Evolutionary conservation across 345 rosid genomes (phyloP), one percentile per base, ranked within the genome.

Genomic region (Erucastrum elatum): DNA sequence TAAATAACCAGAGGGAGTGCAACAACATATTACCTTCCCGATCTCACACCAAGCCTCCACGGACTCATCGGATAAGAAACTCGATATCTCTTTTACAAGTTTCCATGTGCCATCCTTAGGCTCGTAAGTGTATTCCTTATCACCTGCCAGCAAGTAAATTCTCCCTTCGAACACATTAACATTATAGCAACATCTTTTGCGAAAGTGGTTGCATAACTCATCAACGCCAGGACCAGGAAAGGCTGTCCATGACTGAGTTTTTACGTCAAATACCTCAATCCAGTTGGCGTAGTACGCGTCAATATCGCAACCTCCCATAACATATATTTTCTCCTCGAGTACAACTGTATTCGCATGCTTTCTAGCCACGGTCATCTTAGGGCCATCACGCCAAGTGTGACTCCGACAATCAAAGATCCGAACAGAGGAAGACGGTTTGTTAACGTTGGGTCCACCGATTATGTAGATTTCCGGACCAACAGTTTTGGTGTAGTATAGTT

Each of bases 341-440:
- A 29, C 13, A 61, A 61, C 35, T 2, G 8, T 29, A 0, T 2
- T 0, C 7, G 65, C 35, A 11, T 61, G 0, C 5, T 33, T 4
- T 5, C 67, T 8, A n/a, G 67, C 67, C 29, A 89, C 75, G 1
- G 70, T 84, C 95, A 90, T 90, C 56, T 21, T 75, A 10, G 94
- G 87, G 27, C 74, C 83, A 15, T 77, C 53, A 66, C 82, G 81
- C 96, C 94, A 92, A 4, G 76, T 75, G 87, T 87, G 83, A 69
- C 78, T 69, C 10, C 55, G 55, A 86, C 94, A 90, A 35, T 92
- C 94, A 15, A 92, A 82, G 13, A 82, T 70, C 89, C 94, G 85
- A 16, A 89, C 90, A 59, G 77, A 85, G n/a, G 88, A 16, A 27
- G 88, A 26, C 8, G 66, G 58, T 4, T 33, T 3, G 21, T 21